These are phyloP conservation scores for Aurantiochytrium sp. DNA, from an alignment of 108 stramenopile species.

Conservation along the genomic window DNA sequence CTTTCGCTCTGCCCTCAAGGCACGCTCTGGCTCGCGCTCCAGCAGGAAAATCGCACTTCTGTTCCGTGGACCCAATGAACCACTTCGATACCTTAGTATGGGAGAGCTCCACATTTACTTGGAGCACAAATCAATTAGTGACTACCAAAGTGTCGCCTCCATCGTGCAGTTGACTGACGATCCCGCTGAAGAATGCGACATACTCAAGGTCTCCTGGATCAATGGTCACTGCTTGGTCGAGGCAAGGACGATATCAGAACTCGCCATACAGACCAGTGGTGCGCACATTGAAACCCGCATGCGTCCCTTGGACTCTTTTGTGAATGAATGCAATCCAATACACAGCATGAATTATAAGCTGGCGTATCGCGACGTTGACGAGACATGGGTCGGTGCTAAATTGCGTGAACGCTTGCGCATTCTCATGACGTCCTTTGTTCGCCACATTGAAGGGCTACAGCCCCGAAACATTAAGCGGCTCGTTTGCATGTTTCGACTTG, in stretches of 20 bases:
- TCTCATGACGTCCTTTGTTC: neutral
- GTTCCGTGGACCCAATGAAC: neutral
- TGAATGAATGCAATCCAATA: neutral
- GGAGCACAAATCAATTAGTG: neutral
- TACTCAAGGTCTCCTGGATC: neutral
- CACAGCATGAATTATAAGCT: neutral
- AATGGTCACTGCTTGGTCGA: neutral
- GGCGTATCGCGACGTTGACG: neutral
- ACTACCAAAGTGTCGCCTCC: neutral
- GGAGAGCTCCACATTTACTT: neutral
- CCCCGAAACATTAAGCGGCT: neutral
- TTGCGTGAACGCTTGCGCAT: neutral
- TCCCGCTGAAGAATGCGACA: neutral
- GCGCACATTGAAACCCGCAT: neutral
- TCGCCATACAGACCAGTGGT: neutral
- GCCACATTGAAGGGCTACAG: neutral
- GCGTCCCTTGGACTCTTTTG: neutral
- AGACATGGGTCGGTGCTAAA: neutral
- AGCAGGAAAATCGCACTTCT: neutral
- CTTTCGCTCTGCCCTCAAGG: neutral
- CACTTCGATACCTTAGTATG: neutral
- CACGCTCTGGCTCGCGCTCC: neutral
- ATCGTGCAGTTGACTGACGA: neutral
- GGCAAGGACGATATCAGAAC: neutral
- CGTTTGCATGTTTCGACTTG: neutral